Conservation (phyloP, 495 filamentous ascomycete species). For the Hypomontagnella monticulosa region DNA sequence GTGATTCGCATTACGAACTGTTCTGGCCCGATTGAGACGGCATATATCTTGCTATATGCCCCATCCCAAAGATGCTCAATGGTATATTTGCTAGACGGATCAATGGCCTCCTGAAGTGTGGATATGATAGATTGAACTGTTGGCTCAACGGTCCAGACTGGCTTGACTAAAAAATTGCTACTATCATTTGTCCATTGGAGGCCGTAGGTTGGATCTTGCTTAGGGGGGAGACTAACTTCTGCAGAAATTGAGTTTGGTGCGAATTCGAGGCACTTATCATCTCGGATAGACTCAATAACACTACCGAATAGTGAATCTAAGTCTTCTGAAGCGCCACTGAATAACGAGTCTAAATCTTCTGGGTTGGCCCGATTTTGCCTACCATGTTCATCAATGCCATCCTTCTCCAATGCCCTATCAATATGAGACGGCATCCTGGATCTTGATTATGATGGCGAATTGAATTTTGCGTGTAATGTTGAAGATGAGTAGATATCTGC, state of each 20-base stretch:
- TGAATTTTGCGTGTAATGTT: too few relatives aligned
- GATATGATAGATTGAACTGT: slow-evolving; percentile 29
- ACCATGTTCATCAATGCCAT: neutral
- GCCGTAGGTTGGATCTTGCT: slow-evolving; percentile 16
- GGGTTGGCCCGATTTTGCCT: neutral
- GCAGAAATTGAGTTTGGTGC: neutral
- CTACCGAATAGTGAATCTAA: slow-evolving; percentile 32
- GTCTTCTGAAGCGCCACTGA: slow-evolving; percentile 7
- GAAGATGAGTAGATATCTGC: too few relatives aligned
- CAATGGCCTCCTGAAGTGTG: slow-evolving; percentile 24
- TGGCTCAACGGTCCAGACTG: slow-evolving; percentile 36
- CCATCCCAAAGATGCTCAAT: slow-evolving; percentile 39
- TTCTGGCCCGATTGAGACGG: slow-evolving; percentile 39
- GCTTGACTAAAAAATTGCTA: neutral
- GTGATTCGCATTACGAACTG: slow-evolving; percentile 59
- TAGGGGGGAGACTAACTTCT: neutral
- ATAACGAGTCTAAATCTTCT: slow-evolving; percentile 23
- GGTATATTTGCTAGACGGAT: slow-evolving; percentile 11
- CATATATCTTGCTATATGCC: slow-evolving; percentile 51
- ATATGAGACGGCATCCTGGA: too few relatives aligned
- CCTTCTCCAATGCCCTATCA: too few relatives aligned
- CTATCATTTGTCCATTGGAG: slow-evolving; percentile 26
- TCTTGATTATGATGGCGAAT: too few relatives aligned
- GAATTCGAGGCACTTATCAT: neutral
- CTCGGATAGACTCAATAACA: neutral